Conservation (phyloP, 495 filamentous ascomycete genomes). For the Podospora conica region DNA sequence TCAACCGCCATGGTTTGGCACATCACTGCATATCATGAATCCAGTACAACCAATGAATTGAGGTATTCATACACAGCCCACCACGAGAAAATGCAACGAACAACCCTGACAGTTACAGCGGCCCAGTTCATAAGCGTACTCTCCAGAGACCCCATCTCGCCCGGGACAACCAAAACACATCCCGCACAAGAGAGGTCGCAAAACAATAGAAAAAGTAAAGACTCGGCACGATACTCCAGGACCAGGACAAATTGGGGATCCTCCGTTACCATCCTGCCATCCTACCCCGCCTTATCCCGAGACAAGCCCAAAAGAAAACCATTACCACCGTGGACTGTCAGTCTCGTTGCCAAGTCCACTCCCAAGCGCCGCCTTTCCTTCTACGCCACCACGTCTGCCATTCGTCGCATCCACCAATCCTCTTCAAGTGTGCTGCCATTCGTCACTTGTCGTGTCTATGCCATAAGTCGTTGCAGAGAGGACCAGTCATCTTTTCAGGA, state of each 20-base stretch:
- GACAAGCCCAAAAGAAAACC: not conserved
- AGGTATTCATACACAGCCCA: not conserved
- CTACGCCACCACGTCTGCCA: slow-evolving; percentile 1
- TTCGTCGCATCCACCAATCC: slow-evolving; percentile 7
- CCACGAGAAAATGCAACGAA: not conserved
- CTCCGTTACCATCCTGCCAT: not conserved
- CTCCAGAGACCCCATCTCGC: not conserved
- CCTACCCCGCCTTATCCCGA: not conserved
- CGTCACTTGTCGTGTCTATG: slow-evolving; percentile 24
- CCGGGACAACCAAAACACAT: slow-evolving; percentile 1
- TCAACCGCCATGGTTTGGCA: not conserved
- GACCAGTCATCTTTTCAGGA: slow-evolving; percentile 8
- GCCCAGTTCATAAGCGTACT: not conserved
- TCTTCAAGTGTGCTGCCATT: slow-evolving; percentile 6
- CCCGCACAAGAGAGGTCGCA: not conserved
- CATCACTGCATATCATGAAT: not conserved
- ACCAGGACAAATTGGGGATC: not conserved
- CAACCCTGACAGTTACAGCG: not conserved
- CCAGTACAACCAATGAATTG: not conserved
- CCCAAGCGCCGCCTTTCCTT: not conserved
- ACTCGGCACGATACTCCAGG: not conserved
- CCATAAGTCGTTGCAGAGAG: slow-evolving; percentile 29
- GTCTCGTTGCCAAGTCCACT: slow-evolving; percentile 9
- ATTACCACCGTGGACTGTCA: slow-evolving; percentile 6
- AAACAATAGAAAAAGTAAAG: not conserved